Evolutionary conservation across 2,329 filamentous ascomycete species (phyloP).

Genomic region (Aureobasidium sp.): DNA sequence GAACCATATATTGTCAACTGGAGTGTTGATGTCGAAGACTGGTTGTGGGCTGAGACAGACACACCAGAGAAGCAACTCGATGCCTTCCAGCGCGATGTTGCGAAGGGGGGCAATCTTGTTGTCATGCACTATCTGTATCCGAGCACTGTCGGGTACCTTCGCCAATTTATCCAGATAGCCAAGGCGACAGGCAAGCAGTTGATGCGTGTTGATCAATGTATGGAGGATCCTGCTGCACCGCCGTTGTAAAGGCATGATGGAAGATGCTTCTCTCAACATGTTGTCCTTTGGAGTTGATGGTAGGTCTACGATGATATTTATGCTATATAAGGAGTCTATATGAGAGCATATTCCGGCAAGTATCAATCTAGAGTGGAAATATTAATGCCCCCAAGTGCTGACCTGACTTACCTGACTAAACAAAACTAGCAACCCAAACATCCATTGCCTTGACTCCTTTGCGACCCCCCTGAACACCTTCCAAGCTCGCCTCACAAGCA

Average conservation of each 20-base stretch:
- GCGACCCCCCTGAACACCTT: background rate
- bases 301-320: too few species aligned
- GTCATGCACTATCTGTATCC: background rate
- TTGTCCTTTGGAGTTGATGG: too few species aligned
- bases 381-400: too few species aligned
- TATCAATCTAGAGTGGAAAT: too few species aligned
- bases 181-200: background rate
- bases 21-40: background rate
- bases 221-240: background rate
- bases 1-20: background rate
- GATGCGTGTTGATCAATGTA: background rate
- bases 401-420: background rate
- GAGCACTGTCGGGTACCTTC: background rate
- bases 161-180: background rate
- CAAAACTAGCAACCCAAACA: conserved; percentile 7
- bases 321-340: too few species aligned
- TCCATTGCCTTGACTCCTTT: background rate
- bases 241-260: background rate
- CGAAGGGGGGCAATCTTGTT: background rate
- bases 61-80: background rate
- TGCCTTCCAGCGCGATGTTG: background rate
- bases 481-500: conserved; percentile 6
- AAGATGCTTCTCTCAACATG: background rate
- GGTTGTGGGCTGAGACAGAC: background rate
- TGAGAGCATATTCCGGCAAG: too few species aligned